Evolutionary conservation across 495 filamentous ascomycete genomes (phyloP).

Genomic region (Podospora bellae-mahoneyi): DNA sequence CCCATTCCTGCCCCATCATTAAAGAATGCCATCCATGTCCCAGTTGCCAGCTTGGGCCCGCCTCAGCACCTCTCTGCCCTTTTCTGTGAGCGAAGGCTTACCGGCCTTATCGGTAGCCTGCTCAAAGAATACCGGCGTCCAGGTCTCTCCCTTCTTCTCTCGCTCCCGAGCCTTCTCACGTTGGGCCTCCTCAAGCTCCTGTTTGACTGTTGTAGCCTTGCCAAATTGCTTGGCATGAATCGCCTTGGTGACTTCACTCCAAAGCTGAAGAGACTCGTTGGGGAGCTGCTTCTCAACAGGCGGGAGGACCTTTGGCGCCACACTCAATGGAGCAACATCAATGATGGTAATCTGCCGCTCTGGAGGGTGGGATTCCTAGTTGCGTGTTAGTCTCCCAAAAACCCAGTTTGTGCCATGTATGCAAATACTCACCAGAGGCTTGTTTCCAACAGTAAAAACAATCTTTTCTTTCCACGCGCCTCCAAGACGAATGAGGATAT

Average conservation of each 20-base stretch:
- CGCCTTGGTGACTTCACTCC: constrained; percentile 82
- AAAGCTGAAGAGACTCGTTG: constrained; percentile 88
- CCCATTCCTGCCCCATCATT: neutral
- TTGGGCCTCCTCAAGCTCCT: constrained; percentile 88
- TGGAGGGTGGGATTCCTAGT: constrained; percentile 40
- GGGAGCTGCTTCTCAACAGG: constrained; percentile 72
- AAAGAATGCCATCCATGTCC: constrained; percentile 43
- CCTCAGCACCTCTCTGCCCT: constrained; percentile 67
- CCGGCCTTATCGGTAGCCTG: constrained; percentile 68
- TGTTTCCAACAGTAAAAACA: constrained; percentile 51
- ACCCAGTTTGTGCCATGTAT: neutral
- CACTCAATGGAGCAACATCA: constrained; percentile 76
- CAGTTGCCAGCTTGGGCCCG: constrained; percentile 63
- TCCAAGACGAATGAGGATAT: constrained; percentile 77
- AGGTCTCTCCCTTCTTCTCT: constrained; percentile 60
- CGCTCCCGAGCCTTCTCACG: constrained; percentile 78
- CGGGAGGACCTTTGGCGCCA: constrained; percentile 72
- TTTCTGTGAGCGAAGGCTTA: constrained; percentile 73
- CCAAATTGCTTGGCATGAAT: constrained; percentile 79
- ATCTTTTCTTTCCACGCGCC: constrained; percentile 73
- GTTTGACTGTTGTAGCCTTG: constrained; percentile 80
- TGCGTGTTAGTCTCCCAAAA: constrained; percentile 9
- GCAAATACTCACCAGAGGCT: constrained; percentile 45
- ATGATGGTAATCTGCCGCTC: constrained; percentile 72
- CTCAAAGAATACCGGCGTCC: constrained; percentile 89